Base-by-base conservation (phyloP, 306 rosid genomes). In the Cucurbita argyrosperma region DNA sequence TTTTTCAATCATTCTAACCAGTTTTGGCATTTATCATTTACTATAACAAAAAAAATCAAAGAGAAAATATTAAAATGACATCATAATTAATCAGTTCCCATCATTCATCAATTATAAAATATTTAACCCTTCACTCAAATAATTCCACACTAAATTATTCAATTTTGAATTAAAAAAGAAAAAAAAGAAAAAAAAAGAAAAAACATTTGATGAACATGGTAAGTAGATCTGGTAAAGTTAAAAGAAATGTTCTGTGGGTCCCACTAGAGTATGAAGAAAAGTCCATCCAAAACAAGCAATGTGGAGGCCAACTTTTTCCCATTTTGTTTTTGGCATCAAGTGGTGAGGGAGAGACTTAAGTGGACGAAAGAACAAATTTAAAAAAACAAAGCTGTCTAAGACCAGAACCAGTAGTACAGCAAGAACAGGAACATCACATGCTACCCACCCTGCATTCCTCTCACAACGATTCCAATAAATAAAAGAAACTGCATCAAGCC, bases 211-310 rank as follows among this genome's bases (percentile, higher is more conserved):
- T 13, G n/a, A 50, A 50, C n/a, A 50, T 50, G 54, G n/a, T 7
- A 50, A 13, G 14, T 50, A 50, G 54, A 50, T 50, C 54, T 14
- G 18, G 7, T 50, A 50, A 50, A 50, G 54, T 50, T 50, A 14
- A 46, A 45, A 19, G 30, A 8, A 70, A 8, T 14, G 26, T 51
- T 70, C 47, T 21, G n/a, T 67, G 57, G 79, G 77, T 74, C 81
- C 81, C 75, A 74, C 72, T 21, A 49, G 63, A 61, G 63, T 55
- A 76, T 74, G 68, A 56, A 69, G 68, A 56, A 69, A 21, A 68
- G 13, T 46, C 56, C 23, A 68, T 47, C 61, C 47, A 56, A 26
- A 60, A 80, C 78, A 79, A 81, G 76, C 86, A 83, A 83, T 85
- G 76, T 79, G 80, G 76, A 39, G 80, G 79, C 76, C 82, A 79